phyloP scores from a whole-genome alignment of 441 rosid species.

The Rhodomyrtus psidioides region DNA sequence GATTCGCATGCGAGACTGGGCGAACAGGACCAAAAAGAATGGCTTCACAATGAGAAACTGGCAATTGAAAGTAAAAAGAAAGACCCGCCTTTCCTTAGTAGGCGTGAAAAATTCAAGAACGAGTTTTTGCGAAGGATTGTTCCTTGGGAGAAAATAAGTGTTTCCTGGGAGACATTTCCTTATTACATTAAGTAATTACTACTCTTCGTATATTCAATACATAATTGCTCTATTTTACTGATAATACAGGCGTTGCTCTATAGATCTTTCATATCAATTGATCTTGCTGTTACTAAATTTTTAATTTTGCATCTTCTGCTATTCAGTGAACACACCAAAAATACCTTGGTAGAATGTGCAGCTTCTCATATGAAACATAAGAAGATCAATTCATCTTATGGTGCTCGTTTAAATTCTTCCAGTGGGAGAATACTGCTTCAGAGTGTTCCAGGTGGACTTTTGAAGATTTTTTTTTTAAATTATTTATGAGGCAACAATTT shows the following conservation, averaged over 20 bases:
- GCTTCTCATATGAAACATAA: constrained; percentile 77
- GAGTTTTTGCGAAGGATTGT: constrained; percentile 69
- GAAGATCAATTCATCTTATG: constrained; percentile 38
- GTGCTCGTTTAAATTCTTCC: constrained; percentile 72
- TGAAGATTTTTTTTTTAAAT: background rate
- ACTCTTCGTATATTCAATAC: background rate
- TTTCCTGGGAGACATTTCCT: constrained; percentile 91
- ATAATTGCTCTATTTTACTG: background rate
- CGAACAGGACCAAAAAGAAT: constrained; percentile 84
- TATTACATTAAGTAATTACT: constrained; percentile 68
- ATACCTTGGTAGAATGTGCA: constrained; percentile 72
- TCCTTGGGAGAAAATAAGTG: constrained; percentile 84
- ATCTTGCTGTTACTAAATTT: background rate
- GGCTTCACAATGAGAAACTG: constrained; percentile 76
- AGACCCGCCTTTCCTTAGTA: constrained; percentile 66
- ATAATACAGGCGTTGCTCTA: background rate
- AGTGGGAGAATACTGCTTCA: constrained; percentile 89
- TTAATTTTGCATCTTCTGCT: constrained; percentile 3
- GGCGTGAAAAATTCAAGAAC: constrained; percentile 67
- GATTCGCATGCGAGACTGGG: constrained; percentile 71
- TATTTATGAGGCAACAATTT: background rate
- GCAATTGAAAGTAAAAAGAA: constrained; percentile 64
- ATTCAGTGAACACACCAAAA: constrained; percentile 64
- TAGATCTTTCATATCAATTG: background rate
- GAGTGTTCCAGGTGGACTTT: constrained; percentile 72